Conservation (phyloP, 1,284 basidiomycete genomes). For the Heterobasidion annosum region DNA sequence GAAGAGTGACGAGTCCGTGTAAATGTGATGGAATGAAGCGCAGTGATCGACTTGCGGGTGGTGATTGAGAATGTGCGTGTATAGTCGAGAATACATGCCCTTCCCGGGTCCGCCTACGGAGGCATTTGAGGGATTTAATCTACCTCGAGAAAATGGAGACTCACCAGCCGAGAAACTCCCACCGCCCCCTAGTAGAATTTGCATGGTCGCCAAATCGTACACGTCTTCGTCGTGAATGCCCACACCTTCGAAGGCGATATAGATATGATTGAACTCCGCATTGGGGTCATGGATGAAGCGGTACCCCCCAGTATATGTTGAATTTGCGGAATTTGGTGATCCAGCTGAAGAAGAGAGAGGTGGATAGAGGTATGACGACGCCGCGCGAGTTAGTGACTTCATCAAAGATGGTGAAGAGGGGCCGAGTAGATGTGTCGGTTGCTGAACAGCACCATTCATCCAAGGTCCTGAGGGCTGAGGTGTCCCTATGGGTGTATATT, state of each 20-base stretch:
- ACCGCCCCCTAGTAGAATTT: constrained; percentile 92
- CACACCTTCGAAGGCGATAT: constrained; percentile 88
- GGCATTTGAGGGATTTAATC: not conserved
- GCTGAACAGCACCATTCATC: constrained; percentile 10
- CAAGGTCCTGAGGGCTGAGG: constrained; percentile 21
- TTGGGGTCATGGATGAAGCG: constrained; percentile 61
- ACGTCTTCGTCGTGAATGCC: constrained; percentile 93
- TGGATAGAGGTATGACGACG: constrained; percentile 66
- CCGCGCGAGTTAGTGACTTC: constrained; percentile 63
- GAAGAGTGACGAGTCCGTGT: constrained; percentile 91
- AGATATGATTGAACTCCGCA: constrained; percentile 88
- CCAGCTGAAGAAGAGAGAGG: constrained; percentile 16
- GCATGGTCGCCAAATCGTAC: constrained; percentile 90
- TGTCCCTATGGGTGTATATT: constrained; percentile 23
- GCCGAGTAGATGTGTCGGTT: constrained; percentile 43
- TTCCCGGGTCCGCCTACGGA: constrained; percentile 84
- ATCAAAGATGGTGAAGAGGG: constrained; percentile 44
- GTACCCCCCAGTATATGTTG: constrained; percentile 80
- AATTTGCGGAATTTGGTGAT: constrained; percentile 13
- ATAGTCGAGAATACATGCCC: constrained; percentile 97
- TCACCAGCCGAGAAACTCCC: constrained; percentile 90
- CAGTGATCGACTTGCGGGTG: constrained; percentile 94
- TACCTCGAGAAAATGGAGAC: constrained; percentile 10
- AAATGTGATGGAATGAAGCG: constrained; percentile 98
- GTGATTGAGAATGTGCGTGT: constrained; percentile 96